phyloP scores from a whole-genome alignment of 2,329 filamentous ascomycete genomes.

The Monosporascus sp. region DNA sequence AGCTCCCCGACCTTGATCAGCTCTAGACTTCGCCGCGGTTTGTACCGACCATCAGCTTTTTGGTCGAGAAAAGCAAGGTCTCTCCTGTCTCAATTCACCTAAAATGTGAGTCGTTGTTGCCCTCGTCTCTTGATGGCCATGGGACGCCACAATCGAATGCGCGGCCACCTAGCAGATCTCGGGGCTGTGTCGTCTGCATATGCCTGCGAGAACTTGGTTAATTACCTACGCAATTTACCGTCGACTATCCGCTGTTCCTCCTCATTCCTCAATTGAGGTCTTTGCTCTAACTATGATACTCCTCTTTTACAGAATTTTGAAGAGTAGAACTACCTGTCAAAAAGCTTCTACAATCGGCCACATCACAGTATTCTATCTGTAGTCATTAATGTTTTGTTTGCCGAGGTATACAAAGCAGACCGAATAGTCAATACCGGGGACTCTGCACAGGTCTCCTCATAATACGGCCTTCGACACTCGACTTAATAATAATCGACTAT shows the following conservation, averaged over 20 bases:
- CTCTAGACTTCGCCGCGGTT: neutral
- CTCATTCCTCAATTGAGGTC: too few species aligned
- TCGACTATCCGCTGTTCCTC: too few species aligned
- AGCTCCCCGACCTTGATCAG: neutral
- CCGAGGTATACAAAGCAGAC: too few species aligned
- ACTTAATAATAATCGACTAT: constrained; percentile 11
- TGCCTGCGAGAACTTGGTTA: too few species aligned
- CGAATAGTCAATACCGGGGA: neutral
- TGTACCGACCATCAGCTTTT: neutral
- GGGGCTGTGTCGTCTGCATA: neutral
- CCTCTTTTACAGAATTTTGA: neutral
- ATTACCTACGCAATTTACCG: too few species aligned
- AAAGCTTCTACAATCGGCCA: neutral
- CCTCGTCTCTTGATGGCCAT: neutral
- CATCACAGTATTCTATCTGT: neutral
- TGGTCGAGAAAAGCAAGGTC: neutral
- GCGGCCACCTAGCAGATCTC: neutral
- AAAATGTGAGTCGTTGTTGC: neutral
- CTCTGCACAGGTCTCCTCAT: neutral
- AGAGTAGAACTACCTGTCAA: neutral
- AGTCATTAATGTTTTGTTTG: too few species aligned
- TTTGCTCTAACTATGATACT: neutral
- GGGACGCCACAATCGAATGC: neutral
- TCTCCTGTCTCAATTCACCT: neutral
- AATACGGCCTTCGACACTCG: neutral